A percentile compares a stretch with the other conserved stretches of the same genome.
Conservation (phyloP, 768 basidiomycete genomes). For the Leucosporidium yakuticum region DNA sequence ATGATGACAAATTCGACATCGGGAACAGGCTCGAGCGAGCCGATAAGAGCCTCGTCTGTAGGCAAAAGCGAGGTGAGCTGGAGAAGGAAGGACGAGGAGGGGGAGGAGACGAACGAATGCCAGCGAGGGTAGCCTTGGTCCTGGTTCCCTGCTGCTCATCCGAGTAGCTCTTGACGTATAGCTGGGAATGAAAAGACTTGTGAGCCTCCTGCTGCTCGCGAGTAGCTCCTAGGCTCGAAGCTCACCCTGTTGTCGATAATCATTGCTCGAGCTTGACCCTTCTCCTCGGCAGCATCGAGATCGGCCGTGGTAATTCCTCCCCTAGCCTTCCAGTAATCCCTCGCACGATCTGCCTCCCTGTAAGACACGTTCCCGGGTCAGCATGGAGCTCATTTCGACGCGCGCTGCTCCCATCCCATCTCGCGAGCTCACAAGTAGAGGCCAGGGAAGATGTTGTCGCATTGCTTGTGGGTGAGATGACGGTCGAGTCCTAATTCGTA, state of each 20-base stretch:
- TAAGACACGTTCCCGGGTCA: neutral
- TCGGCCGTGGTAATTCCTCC: slow-evolving; percentile 20
- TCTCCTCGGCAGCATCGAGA: slow-evolving; percentile 20
- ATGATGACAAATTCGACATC: slow-evolving; percentile 36
- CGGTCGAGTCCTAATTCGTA: slow-evolving; percentile 21
- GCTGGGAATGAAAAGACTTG: neutral
- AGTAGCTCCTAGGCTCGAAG: neutral
- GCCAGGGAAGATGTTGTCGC: slow-evolving; percentile 25
- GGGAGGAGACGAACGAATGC: slow-evolving; percentile 19
- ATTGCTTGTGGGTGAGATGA: slow-evolving; percentile 16
- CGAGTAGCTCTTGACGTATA: slow-evolving; percentile 21
- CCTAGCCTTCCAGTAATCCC: slow-evolving; percentile 10
- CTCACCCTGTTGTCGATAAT: slow-evolving; percentile 28
- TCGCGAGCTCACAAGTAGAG: slow-evolving; percentile 19
- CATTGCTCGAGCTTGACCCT: slow-evolving; percentile 22
- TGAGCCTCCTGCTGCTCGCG: neutral
- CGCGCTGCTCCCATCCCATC: neutral
- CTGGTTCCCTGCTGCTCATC: slow-evolving; percentile 17
- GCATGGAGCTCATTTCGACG: neutral
- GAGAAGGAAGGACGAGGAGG: neutral
- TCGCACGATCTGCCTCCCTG: slow-evolving; percentile 26
- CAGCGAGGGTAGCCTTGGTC: slow-evolving; percentile 21
- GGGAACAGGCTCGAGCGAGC: slow-evolving; percentile 30
- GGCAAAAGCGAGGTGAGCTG: neutral
- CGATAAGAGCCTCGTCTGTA: slow-evolving; percentile 31